Base-by-base conservation (phyloP, 495 filamentous ascomycete species). In the Parachaetomium inaequale region DNA sequence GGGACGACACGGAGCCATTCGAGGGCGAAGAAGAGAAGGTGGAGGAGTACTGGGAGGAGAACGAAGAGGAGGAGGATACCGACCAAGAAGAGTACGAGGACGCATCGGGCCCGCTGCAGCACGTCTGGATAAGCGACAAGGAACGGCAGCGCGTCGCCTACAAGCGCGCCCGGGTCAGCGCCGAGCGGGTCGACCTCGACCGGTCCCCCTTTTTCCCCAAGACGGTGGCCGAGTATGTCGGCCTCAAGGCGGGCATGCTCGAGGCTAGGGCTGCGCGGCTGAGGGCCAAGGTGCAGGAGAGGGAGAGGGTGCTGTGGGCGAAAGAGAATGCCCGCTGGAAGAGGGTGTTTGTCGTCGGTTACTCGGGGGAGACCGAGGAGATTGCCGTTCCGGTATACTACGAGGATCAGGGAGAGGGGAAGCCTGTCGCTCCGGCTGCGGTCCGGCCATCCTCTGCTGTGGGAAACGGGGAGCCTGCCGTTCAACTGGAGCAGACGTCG, bases 161-260 rank as follows among this genome's bases (percentile, higher is more conserved):
- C 55, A 32, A 34, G 43, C 42, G 55, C 0, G 12, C 19, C 28
- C 28, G 19, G n/a, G 19, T 29, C 29, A 49, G 17, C 11, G 55
- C 55, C 11, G 28, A 17, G 7, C 25, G 26, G 42, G 28, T 36
- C 8, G 55, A 42, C 29, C 42, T 58, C 43, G 43, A 58, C 29
- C n/a, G 43, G n/a, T 49, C 55, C 4, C 55, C 55, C 55, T 58
- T 49, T 43, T 58, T 58, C 43, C 55, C 55, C 8, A 34, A n/a
- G 21, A 58, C 55, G 19, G 29, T 19, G 19, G 55, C 10, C 43
- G 55, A 49, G 19, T 49, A 49, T 10, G 55, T 23, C 12, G 55
- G 55, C 11, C 19, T 47, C n/a, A 47, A 49, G 55, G 55, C 43
- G 2, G 55, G 23, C 1, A 36, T 26, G 19, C 12, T 58, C 1